Evolutionary conservation across 169 alveolate species (phyloP).

Genomic region (Eimeria maxima): DNA sequence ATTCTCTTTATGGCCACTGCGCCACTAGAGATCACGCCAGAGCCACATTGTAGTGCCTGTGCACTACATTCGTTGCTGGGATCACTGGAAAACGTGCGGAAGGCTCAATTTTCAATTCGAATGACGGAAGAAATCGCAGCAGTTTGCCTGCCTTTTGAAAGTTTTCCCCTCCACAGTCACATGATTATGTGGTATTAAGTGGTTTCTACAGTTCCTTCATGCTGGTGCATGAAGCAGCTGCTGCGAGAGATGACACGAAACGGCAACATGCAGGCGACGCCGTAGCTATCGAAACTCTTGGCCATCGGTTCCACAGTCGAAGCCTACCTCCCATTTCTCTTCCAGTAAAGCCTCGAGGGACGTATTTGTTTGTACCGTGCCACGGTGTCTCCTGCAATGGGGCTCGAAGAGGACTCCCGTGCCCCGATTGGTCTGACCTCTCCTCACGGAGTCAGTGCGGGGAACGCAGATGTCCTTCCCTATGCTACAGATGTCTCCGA

Average conservation of each 20-base stretch:
- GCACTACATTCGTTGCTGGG: no score
- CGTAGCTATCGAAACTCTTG: background rate
- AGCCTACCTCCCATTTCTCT: background rate
- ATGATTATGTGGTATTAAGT: background rate
- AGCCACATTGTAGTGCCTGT: no score
- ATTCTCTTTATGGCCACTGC: no score
- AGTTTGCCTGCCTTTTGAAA: background rate
- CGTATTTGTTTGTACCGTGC: background rate
- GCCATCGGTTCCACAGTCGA: background rate
- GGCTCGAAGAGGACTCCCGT: conserved; percentile 35
- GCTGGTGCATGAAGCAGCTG: background rate
- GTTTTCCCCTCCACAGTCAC: background rate
- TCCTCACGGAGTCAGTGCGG: background rate
- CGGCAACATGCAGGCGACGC: background rate
- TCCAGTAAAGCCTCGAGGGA: background rate
- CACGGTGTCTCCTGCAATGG: conserved; percentile 3
- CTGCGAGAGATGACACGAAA: background rate
- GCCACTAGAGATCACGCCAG: no score
- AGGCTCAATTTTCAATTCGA: background rate
- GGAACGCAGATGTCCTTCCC: background rate
- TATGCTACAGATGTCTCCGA: background rate
- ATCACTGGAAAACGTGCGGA: background rate
- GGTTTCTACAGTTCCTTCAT: background rate
- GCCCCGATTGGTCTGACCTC: background rate
- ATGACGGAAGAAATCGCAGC: background rate